Percentiles rank a stretch among this genome's conserved stretches.
Conservation (phyloP, 805 yeast genomes). For the Cyberlindnera mycetangii region DNA sequence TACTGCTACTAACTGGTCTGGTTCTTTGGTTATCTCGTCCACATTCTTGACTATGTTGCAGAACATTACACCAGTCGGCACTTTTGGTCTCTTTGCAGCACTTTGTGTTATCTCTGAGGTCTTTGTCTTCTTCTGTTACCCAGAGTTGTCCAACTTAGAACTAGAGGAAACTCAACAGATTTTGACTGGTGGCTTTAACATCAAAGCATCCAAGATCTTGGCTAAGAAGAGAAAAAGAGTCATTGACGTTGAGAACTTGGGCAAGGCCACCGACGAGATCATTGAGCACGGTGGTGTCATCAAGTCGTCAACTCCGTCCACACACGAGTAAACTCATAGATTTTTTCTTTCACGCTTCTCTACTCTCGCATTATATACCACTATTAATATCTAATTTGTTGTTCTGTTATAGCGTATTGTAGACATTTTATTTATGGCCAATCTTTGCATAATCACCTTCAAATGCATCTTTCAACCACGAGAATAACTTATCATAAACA, state of each 20-base stretch:
- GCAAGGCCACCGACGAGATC: constrained; percentile 29
- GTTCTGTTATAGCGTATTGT: not conserved
- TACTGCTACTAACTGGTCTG: constrained; percentile 94
- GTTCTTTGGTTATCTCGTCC: constrained; percentile 85
- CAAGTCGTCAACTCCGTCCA: not conserved
- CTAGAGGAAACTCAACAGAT: constrained; percentile 87
- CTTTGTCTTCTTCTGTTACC: constrained; percentile 80
- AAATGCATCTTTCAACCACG: constrained; percentile 67
- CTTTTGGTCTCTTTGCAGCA: constrained; percentile 87
- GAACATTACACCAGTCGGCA: constrained; percentile 91
- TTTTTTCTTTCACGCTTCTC: not conserved
- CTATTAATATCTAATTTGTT: not conserved
- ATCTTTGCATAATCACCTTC: constrained; percentile 40
- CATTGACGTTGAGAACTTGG: constrained; percentile 25
- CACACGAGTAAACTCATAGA: not conserved
- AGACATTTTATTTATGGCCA: constrained; percentile 13
- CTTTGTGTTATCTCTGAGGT: constrained; percentile 69
- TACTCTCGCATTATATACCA: not conserved
- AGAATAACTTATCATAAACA: constrained; percentile 62
- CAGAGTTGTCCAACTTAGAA: constrained; percentile 87
- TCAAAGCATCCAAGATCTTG: constrained; percentile 56
- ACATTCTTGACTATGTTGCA: constrained; percentile 93
- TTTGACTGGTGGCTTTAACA: constrained; percentile 81
- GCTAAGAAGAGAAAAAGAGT: constrained; percentile 42
- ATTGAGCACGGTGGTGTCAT: constrained; percentile 19